Percentiles rank a stretch among this genome's conserved stretches.
phyloP scores from a whole-genome alignment of 495 filamentous ascomycete genomes.

The Lepraria neglecta region DNA sequence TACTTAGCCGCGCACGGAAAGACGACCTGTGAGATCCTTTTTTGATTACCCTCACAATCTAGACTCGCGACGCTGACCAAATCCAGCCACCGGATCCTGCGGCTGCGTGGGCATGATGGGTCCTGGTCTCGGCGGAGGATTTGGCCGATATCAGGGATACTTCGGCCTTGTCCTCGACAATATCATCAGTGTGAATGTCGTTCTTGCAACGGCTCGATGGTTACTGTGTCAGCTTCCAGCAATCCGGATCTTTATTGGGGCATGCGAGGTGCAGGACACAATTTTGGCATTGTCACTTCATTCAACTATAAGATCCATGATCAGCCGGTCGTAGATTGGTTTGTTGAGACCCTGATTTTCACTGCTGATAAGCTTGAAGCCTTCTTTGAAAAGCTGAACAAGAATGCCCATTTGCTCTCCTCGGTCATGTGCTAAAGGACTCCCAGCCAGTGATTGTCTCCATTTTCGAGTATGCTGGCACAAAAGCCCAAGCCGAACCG shows the following conservation, averaged over 20 bases:
- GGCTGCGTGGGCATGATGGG: constrained; percentile 24
- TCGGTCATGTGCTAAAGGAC: neutral
- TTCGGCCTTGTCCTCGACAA: constrained; percentile 24
- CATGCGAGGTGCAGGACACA: constrained; percentile 26
- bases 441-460: constrained; percentile 13
- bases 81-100: constrained; percentile 9
- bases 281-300: constrained; percentile 26
- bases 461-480: neutral
- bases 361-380: constrained; percentile 18
- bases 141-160: constrained; percentile 21
- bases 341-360: constrained; percentile 26
- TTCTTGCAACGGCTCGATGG: constrained; percentile 23
- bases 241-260: constrained; percentile 26
- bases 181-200: constrained; percentile 17
- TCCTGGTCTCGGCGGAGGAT: constrained; percentile 24
- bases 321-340: constrained; percentile 25
- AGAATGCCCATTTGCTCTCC: neutral
- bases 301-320: constrained; percentile 28
- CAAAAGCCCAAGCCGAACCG: constrained; percentile 3
- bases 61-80: neutral
- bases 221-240: constrained; percentile 16
- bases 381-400: neutral
- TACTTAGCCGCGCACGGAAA: constrained; percentile 8
- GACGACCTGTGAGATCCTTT: constrained; percentile 8
- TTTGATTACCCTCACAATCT: too few relatives aligned